A percentile compares a stretch with the other conserved stretches of the same genome.
Conservation (phyloP, 208 protist species). For the Leishmania turanica region DNA sequence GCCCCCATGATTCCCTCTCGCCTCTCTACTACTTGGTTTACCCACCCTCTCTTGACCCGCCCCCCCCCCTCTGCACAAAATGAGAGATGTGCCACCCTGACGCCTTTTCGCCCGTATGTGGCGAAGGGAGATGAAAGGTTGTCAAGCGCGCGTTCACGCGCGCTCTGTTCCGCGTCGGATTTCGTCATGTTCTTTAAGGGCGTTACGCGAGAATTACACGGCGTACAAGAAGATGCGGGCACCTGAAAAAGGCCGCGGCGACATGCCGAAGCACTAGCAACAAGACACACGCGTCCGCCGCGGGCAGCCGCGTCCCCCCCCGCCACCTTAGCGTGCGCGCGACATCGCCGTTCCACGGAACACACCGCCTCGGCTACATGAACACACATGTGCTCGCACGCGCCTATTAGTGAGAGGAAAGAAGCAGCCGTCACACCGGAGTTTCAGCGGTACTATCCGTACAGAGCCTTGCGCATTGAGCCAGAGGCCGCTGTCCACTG, state of each 20-base stretch:
- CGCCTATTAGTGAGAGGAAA: neutral
- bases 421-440: neutral
- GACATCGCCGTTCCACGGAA: neutral
- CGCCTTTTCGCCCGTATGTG: neutral
- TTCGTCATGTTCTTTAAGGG: neutral
- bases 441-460: neutral
- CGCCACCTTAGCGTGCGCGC: neutral
- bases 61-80: neutral
- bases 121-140: neutral
- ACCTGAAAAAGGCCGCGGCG: neutral
- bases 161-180: neutral
- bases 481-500: slow-evolving; percentile 24
- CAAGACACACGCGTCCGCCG: neutral
- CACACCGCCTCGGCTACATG: neutral
- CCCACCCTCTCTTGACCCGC: neutral
- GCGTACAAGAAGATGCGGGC: neutral
- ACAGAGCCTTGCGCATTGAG: slow-evolving; percentile 34
- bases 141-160: neutral
- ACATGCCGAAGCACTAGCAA: neutral
- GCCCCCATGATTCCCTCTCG: neutral
- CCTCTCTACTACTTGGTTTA: neutral
- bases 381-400: neutral
- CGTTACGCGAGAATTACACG: neutral
- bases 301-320: neutral
- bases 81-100: neutral